Percentiles rank a stretch among this genome's conserved stretches.
Evolutionary conservation across 441 rosid species (phyloP).

Genomic region (Francoa sonchifolia): DNA sequence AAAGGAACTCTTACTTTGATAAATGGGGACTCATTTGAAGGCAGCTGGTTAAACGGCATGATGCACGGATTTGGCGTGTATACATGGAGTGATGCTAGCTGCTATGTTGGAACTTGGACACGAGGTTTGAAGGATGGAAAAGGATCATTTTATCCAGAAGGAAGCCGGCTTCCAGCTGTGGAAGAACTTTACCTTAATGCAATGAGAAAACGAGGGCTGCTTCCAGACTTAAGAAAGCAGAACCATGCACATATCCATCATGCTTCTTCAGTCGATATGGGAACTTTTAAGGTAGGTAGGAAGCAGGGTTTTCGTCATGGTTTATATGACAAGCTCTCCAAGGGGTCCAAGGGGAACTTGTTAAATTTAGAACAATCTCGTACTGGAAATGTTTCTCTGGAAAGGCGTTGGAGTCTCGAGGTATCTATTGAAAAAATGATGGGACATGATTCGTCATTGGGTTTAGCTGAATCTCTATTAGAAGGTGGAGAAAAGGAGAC

Average conservation of each 20-base stretch:
- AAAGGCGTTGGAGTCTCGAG: conserved; percentile 96
- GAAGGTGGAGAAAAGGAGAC: conserved; percentile 30
- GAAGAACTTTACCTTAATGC: conserved; percentile 74
- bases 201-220: conserved; percentile 70
- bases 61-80: conserved; percentile 94
- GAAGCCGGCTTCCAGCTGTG: conserved; percentile 56
- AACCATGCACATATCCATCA: conserved; percentile 44
- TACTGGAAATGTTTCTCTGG: conserved; percentile 54
- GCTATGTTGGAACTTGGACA: conserved; percentile 96
- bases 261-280: conserved; percentile 67
- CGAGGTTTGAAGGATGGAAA: conserved; percentile 94
- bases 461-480: conserved; percentile 29
- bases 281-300: conserved; percentile 36
- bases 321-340: conserved; percentile 37
- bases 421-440: conserved; percentile 90
- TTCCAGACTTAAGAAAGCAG: conserved; percentile 70
- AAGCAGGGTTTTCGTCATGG: conserved; percentile 22
- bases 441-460: conserved; percentile 58
- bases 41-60: conserved; percentile 84
- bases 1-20: conserved; percentile 84
- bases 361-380: conserved; percentile 71
- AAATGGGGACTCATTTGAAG: conserved; percentile 76
- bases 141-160: conserved; percentile 85
- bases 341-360: conserved; percentile 63
- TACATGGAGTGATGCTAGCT: conserved; percentile 80